Evolutionary conservation across 768 basidiomycete genomes (phyloP).

Genomic region (Tricholoma sp.): DNA sequence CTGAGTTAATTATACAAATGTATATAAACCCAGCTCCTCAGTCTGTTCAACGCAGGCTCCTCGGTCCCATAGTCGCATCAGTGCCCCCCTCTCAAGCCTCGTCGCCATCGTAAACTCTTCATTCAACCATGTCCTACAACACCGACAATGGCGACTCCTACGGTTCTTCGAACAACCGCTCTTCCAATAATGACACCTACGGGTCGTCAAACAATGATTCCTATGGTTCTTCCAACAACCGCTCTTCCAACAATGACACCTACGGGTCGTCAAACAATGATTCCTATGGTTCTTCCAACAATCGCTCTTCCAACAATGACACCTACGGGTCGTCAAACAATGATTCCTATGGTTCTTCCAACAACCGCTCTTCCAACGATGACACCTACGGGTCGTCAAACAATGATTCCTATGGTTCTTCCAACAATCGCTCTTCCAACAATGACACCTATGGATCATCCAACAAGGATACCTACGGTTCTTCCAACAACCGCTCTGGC

Average conservation of each 20-base stretch:
- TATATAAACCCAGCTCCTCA: background rate
- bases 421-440: slow-evolving; percentile 18
- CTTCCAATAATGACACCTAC: slow-evolving; percentile 18
- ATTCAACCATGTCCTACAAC: slow-evolving; percentile 19
- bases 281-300: slow-evolving; percentile 11
- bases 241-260: slow-evolving; percentile 7
- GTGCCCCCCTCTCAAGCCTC: too few relatives aligned
- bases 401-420: slow-evolving; percentile 11
- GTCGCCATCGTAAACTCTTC: background rate
- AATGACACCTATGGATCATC: slow-evolving; percentile 17
- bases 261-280: slow-evolving; percentile 19
- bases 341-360: slow-evolving; percentile 19
- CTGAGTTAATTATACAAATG: background rate
- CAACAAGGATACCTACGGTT: slow-evolving; percentile 19
- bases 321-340: slow-evolving; percentile 23
- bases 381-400: slow-evolving; percentile 17
- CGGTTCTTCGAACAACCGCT: slow-evolving; percentile 14
- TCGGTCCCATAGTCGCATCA: background rate
- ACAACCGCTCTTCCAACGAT: slow-evolving; percentile 4
- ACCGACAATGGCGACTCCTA: slow-evolving; percentile 16
- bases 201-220: slow-evolving; percentile 22
- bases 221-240: slow-evolving; percentile 11
- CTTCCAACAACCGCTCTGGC: slow-evolving; percentile 5
- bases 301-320: slow-evolving; percentile 16
- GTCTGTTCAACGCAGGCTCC: too few relatives aligned